Evolutionary conservation across 1,284 basidiomycete genomes (phyloP).

Genomic region (Ustilago xerochloae): DNA sequence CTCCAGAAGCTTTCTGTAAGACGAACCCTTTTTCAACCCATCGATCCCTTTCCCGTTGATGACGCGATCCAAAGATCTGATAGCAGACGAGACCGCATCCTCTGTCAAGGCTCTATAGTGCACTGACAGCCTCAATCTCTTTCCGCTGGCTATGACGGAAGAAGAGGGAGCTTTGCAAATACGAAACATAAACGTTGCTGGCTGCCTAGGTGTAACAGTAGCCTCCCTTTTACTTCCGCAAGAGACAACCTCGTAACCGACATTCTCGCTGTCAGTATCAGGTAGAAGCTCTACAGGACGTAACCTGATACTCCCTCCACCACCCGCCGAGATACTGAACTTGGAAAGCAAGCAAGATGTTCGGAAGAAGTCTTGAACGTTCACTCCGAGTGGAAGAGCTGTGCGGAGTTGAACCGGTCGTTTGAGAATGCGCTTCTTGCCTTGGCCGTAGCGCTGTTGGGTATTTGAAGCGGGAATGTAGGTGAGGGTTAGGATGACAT

Average conservation of each 20-base stretch:
- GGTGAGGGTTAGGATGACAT: conserved; percentile 22
- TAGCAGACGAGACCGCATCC: conserved; percentile 33
- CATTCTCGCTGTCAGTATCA: conserved; percentile 12
- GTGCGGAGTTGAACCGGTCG: conserved; percentile 23
- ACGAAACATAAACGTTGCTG: conserved; percentile 56
- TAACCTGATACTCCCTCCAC: conserved; percentile 36
- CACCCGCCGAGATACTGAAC: conserved; percentile 56
- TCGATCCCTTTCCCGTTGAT: neutral
- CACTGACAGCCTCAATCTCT: conserved; percentile 42
- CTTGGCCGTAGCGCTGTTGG: conserved; percentile 8
- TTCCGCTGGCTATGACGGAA: neutral
- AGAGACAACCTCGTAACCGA: conserved; percentile 17
- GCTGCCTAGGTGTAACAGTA: conserved; percentile 53
- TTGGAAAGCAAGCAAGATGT: conserved; percentile 51
- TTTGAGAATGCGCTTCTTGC: conserved; percentile 25
- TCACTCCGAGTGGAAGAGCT: conserved; percentile 63
- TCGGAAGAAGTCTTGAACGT: conserved; percentile 67
- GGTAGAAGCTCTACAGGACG: conserved; percentile 23
- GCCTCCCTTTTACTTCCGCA: conserved; percentile 7
- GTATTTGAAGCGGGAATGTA: conserved; percentile 20
- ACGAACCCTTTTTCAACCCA: conserved; percentile 1
- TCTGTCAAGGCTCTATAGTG: conserved; percentile 52
- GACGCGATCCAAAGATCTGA: conserved; percentile 5
- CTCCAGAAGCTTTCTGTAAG: conserved; percentile 17
- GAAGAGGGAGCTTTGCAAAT: too few species aligned